A percentile compares a stretch with the other conserved stretches of the same genome.
phyloP scores from a whole-genome alignment of 2,329 filamentous ascomycete genomes.

The Cladophialophora bantiana region DNA sequence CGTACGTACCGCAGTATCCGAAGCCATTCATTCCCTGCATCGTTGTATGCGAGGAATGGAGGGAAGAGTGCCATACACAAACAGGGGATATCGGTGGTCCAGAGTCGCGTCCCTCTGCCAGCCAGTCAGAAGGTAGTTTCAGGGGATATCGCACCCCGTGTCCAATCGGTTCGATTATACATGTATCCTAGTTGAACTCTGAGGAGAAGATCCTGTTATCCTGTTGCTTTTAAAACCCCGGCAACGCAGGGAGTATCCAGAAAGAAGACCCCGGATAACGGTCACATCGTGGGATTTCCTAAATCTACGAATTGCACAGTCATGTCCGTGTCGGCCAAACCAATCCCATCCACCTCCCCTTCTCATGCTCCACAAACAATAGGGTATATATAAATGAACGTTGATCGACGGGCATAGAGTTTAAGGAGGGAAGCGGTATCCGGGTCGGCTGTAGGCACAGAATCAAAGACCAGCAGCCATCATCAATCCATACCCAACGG shows the following conservation, averaged over 20 bases:
- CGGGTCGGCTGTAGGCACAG: neutral
- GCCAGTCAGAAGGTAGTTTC: too few relatives aligned
- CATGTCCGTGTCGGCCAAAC: neutral
- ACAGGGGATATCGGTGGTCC: too few relatives aligned
- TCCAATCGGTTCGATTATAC: too few relatives aligned
- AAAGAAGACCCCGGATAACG: neutral
- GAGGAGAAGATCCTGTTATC: neutral
- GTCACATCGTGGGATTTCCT: neutral
- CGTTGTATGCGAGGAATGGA: too few relatives aligned
- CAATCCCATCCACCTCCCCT: neutral
- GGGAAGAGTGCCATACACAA: too few relatives aligned
- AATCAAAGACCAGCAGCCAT: slow-evolving; percentile 69
- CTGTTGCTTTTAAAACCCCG: neutral
- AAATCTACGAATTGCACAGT: neutral
- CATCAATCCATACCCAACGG: slow-evolving; percentile 91
- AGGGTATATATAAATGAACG: neutral
- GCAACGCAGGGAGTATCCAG: neutral
- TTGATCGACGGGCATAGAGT: neutral
- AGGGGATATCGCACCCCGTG: too few relatives aligned
- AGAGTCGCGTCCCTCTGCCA: too few relatives aligned
- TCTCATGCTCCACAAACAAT: neutral
- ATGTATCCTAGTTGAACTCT: too few relatives aligned
- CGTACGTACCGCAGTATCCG: too few relatives aligned
- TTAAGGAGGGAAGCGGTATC: neutral
- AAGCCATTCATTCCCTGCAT: too few relatives aligned